Percentiles rank a stretch among this genome's conserved stretches.
Conservation (phyloP, 2,329 filamentous ascomycete species). For the Xylaria sp. region DNA sequence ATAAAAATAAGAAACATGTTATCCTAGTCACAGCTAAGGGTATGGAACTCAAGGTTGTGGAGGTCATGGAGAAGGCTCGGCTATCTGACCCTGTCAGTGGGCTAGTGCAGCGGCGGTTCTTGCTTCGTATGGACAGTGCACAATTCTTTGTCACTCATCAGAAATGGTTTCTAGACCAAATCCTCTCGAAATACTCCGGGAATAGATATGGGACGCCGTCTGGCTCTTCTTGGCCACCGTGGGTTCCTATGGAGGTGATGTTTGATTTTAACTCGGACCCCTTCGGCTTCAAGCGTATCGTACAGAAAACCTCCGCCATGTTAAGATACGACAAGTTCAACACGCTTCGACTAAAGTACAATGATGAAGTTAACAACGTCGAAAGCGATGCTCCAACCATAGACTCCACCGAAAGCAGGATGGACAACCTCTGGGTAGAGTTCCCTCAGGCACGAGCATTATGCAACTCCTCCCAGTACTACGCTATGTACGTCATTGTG, state of each 20-base stretch:
- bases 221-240: conserved; percentile 94
- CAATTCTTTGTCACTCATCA: conserved; percentile 98
- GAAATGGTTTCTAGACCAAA: conserved; percentile 85
- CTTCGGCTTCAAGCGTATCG: conserved; percentile 97
- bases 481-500: conserved; percentile 97
- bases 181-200: conserved; percentile 92
- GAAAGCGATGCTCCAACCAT: conserved; percentile 63
- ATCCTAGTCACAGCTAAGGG: conserved; percentile 96
- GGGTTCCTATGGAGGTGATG: conserved; percentile 98
- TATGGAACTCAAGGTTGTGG: conserved; percentile 97
- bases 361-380: conserved; percentile 84
- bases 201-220: conserved; percentile 89
- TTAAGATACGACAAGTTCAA: conserved; percentile 99
- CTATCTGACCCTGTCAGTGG: conserved; percentile 94
- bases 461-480: conserved; percentile 97
- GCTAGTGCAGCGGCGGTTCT: conserved; percentile 92
- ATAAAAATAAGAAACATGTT: conserved; percentile 97
- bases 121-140: conserved; percentile 95
- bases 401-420: conserved; percentile 76
- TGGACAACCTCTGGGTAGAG: conserved; percentile 96
- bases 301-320: conserved; percentile 95
- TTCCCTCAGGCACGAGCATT: conserved; percentile 95
- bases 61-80: conserved; percentile 97
- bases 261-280: conserved; percentile 95
- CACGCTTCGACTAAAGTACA: conserved; percentile 94